phyloP scores from a whole-genome alignment of 2,329 filamentous ascomycete species.

The Talaromyces sp. region DNA sequence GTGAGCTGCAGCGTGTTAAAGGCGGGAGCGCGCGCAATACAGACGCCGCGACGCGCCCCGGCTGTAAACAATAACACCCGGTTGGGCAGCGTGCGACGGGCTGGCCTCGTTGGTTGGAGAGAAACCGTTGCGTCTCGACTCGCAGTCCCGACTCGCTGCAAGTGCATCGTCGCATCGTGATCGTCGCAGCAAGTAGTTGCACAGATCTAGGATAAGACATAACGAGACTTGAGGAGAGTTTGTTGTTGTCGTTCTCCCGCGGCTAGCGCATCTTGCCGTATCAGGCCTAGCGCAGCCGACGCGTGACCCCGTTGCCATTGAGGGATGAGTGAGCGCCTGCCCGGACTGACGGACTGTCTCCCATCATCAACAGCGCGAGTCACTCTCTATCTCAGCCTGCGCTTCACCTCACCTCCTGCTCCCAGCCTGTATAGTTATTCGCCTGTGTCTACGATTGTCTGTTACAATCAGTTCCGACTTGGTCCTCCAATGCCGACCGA shows the following conservation, averaged over 20 bases:
- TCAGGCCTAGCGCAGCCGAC: slow-evolving; percentile 31
- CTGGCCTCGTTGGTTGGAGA: neutral
- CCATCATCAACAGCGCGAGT: neutral
- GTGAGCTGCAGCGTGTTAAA: neutral
- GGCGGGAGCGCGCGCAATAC: neutral
- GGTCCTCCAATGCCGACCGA: neutral
- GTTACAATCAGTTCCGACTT: neutral
- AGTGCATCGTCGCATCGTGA: neutral
- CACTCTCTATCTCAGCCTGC: neutral
- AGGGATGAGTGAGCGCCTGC: neutral
- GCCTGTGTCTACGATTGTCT: neutral
- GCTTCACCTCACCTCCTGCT: neutral
- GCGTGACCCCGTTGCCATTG: slow-evolving; percentile 23
- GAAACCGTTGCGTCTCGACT: no score
- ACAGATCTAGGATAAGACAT: no score
- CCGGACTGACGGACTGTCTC: neutral
- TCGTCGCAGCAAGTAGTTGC: neutral
- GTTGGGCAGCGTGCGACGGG: neutral
- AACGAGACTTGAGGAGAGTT: neutral
- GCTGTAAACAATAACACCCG: neutral
- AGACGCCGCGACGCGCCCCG: slow-evolving; percentile 2
- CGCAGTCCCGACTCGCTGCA: neutral
- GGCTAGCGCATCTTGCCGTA: neutral
- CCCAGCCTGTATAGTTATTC: neutral
- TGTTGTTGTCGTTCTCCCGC: neutral